These are phyloP conservation scores for Aspergillus sp. DNA, from an alignment of 2,329 filamentous ascomycete genomes.

Conservation along the genomic window DNA sequence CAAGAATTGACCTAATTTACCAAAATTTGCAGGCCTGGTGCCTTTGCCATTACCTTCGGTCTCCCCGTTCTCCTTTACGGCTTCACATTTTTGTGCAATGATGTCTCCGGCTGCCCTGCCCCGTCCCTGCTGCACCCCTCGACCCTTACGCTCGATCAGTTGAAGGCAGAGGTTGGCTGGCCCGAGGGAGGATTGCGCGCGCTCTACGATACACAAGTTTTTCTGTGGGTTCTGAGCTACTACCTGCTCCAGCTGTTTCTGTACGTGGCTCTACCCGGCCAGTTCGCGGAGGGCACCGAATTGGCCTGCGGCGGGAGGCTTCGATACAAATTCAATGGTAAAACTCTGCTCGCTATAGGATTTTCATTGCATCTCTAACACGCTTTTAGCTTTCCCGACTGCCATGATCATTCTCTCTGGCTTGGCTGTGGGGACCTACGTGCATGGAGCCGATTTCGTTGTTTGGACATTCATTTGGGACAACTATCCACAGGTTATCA, in stretches of 20 bases:
- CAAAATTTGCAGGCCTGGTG: constrained; percentile 65
- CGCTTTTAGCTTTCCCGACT: constrained; percentile 69
- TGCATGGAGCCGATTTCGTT: constrained; percentile 78
- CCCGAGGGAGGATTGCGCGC: constrained; percentile 70
- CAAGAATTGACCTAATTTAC: background rate
- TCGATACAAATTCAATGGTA: constrained; percentile 82
- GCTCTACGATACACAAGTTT: constrained; percentile 71
- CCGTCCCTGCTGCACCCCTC: constrained; percentile 77
- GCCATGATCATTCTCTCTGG: constrained; percentile 73
- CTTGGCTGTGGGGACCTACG: constrained; percentile 72
- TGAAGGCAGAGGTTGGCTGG: constrained; percentile 85
- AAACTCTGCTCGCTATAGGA: constrained; percentile 22
- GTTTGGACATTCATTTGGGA: constrained; percentile 94
- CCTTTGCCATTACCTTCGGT: constrained; percentile 75
- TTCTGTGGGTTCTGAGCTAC: constrained; percentile 74
- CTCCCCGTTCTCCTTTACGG: constrained; percentile 79
- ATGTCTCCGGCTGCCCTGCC: constrained; percentile 86
- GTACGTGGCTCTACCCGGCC: constrained; percentile 76
- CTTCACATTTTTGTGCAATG: constrained; percentile 87
- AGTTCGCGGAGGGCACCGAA: constrained; percentile 70
- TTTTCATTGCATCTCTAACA: constrained; percentile 20
- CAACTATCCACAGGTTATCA: constrained; percentile 85
- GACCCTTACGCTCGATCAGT: constrained; percentile 69
- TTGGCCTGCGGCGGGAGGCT: constrained; percentile 73
- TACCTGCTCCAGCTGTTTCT: constrained; percentile 76